Evolutionary conservation across 345 rosid species (phyloP).

Genomic region (Mangifera indica): DNA sequence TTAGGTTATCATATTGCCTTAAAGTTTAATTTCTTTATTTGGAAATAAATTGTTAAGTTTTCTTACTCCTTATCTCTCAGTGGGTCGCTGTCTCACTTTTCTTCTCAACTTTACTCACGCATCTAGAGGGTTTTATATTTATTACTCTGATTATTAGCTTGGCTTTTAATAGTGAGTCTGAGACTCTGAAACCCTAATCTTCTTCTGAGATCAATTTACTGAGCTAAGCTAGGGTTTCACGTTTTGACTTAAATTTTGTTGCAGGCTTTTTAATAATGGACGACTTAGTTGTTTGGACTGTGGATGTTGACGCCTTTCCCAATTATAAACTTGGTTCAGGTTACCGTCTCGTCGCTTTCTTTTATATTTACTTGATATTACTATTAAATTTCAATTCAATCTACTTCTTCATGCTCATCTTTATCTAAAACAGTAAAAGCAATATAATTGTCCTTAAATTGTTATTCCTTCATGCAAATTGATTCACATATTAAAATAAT

Average conservation of each 20-base stretch:
- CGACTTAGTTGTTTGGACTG: slow-evolving; percentile 8
- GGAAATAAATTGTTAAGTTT: neutral
- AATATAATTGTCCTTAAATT: neutral
- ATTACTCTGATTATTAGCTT: neutral
- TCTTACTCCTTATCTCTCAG: neutral
- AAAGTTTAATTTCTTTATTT: neutral
- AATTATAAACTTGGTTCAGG: slow-evolving; percentile 13
- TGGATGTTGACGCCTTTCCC: slow-evolving; percentile 34
- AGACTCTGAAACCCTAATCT: slow-evolving; percentile 28
- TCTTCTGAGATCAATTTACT: neutral
- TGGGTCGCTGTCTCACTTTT: neutral
- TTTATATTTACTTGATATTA: neutral
- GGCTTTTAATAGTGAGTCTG: slow-evolving; percentile 13
- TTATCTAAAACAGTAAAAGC: neutral
- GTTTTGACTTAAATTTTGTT: slow-evolving; percentile 17
- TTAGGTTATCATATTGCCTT: neutral
- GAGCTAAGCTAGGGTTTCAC: slow-evolving; percentile 30
- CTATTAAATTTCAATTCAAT: neutral
- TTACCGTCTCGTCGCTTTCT: slow-evolving; percentile 24
- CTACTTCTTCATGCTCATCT: slow-evolving; percentile 3
- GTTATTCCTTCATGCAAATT: slow-evolving; percentile 3
- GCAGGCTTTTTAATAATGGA: slow-evolving; percentile 30
- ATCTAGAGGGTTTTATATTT: neutral
- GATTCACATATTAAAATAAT: neutral
- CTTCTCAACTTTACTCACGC: too few relatives aligned